Conservation (phyloP, 139 green algal species). For the Asterochloris sp. region DNA sequence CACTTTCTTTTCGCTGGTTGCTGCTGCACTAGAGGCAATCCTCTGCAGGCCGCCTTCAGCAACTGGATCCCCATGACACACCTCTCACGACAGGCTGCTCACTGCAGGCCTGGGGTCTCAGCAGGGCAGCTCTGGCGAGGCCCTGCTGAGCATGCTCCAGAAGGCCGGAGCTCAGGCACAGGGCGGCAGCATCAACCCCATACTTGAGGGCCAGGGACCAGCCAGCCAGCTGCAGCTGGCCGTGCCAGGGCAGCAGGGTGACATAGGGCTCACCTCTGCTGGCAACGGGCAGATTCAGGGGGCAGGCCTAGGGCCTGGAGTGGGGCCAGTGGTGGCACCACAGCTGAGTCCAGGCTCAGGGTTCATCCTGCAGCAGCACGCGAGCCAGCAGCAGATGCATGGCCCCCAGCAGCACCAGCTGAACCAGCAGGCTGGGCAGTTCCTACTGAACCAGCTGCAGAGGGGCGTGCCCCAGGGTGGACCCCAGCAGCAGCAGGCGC, state of each 20-base stretch:
- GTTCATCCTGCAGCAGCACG: background rate
- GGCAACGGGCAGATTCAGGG: background rate
- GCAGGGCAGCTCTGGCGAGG: no score
- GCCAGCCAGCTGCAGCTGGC: no score
- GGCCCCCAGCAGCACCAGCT: background rate
- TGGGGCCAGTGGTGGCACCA: conserved; percentile 1
- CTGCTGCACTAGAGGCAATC: no score
- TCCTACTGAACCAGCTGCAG: conserved; percentile 16
- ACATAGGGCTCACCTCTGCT: background rate
- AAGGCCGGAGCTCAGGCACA: no score
- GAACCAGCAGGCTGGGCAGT: background rate
- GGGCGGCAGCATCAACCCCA: no score
- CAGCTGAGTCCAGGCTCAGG: background rate
- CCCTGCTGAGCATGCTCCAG: no score
- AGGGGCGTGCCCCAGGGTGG: background rate
- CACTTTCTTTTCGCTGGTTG: no score
- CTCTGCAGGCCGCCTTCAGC: no score
- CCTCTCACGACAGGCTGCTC: no score
- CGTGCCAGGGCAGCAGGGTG: background rate
- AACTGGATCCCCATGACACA: no score
- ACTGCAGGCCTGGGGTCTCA: no score
- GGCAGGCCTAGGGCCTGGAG: background rate
- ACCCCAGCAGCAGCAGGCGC: background rate
- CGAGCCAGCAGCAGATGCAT: background rate
- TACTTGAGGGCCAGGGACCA: no score